phyloP scores from a whole-genome alignment of 805 yeast genomes.

The Hanseniaspora jakobsenii region DNA sequence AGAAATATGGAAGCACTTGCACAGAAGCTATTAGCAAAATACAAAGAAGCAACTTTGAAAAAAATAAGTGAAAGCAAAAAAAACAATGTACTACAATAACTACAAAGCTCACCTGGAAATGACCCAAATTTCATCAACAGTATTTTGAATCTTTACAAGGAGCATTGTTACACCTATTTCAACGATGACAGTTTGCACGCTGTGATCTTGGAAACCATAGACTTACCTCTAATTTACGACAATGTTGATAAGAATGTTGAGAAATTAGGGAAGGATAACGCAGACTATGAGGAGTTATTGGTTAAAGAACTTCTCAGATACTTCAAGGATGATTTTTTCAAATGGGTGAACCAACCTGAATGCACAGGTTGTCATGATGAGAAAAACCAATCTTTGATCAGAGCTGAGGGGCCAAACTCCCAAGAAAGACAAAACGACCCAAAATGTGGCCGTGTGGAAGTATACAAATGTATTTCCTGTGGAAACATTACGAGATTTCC shows the following conservation, averaged over 20 bases:
- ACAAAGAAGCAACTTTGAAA: background rate
- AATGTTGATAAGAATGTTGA: slow-evolving; percentile 42
- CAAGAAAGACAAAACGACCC: slow-evolving; percentile 36
- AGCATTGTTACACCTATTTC: slow-evolving; percentile 10
- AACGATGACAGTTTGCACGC: slow-evolving; percentile 3
- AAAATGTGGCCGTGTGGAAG: slow-evolving; percentile 48
- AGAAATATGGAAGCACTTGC: slow-evolving; percentile 1
- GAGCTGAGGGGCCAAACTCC: slow-evolving; percentile 33
- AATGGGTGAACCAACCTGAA: slow-evolving; percentile 65
- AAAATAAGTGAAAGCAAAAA: background rate
- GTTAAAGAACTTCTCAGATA: slow-evolving; percentile 49
- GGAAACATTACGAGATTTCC: slow-evolving; percentile 46
- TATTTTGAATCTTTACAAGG: slow-evolving; percentile 1
- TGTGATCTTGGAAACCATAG: slow-evolving; percentile 39
- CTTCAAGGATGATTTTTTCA: slow-evolving; percentile 70
- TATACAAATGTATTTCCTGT: slow-evolving; percentile 51
- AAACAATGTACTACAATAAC: background rate
- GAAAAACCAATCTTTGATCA: slow-evolving; percentile 30
- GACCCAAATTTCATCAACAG: slow-evolving; percentile 9
- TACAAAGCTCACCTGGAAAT: background rate
- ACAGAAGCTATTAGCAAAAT: slow-evolving; percentile 7
- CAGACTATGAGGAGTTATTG: slow-evolving; percentile 36
- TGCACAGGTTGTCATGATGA: slow-evolving; percentile 43
- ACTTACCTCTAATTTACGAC: slow-evolving; percentile 44
- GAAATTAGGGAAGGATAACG: slow-evolving; percentile 29